phyloP scores from a whole-genome alignment of 2,329 filamentous ascomycete species.

The Diaporthe vexans region DNA sequence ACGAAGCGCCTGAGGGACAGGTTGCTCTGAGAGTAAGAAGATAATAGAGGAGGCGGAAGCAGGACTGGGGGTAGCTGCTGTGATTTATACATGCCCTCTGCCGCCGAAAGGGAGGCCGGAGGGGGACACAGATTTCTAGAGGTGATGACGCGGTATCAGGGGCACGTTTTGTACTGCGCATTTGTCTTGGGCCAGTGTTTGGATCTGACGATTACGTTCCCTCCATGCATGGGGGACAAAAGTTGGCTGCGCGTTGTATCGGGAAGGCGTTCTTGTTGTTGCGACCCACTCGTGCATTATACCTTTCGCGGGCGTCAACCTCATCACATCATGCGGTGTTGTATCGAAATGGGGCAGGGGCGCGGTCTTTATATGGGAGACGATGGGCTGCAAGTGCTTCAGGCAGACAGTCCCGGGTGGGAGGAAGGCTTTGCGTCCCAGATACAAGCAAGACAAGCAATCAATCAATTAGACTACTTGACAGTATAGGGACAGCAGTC shows the following conservation, averaged over 20 bases:
- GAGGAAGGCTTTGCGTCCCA: constrained; percentile 13
- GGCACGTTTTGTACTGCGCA: constrained; percentile 18
- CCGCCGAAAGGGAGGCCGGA: not conserved
- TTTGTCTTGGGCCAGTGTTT: constrained; percentile 34
- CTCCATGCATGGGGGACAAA: constrained; percentile 33
- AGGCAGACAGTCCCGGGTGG: constrained; percentile 14
- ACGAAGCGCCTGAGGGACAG: not conserved
- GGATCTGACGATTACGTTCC: constrained; percentile 33
- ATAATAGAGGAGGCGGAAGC: not conserved
- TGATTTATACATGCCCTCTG: not conserved
- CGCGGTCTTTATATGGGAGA: constrained; percentile 17
- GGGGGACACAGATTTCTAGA: constrained; percentile 15
- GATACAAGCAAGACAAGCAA: constrained; percentile 33
- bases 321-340: constrained; percentile 33
- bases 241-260: constrained; percentile 37
- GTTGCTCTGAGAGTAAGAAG: not conserved
- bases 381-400: not conserved
- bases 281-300: constrained; percentile 34
- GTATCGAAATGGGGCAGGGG: constrained; percentile 19
- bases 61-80: not conserved
- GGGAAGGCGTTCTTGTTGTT: constrained; percentile 35
- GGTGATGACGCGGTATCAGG: constrained; percentile 8
- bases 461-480: constrained; percentile 39
- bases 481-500: constrained; percentile 26
- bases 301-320: constrained; percentile 35